phyloP scores from a whole-genome alignment of 2,329 filamentous ascomycete genomes.

The Chaetomiaceae sp. region DNA sequence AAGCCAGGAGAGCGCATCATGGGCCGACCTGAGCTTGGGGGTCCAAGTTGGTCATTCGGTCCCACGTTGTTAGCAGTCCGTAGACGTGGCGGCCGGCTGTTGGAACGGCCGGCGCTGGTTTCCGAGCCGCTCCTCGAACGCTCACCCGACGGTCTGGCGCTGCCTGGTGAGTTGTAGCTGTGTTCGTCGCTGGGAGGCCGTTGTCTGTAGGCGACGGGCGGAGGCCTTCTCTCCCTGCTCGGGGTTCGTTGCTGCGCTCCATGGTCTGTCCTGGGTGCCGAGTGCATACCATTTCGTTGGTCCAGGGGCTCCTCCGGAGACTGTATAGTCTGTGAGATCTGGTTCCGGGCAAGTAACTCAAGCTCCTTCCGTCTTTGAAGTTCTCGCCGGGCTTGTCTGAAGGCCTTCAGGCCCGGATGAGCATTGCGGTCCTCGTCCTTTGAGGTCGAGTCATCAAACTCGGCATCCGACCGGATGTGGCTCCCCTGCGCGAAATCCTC shows the following conservation, averaged over 20 bases:
- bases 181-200: conserved; percentile 42
- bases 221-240: conserved; percentile 42
- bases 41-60: conserved; percentile 33
- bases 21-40: conserved; percentile 28
- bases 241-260: conserved; percentile 32
- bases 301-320: conserved; percentile 20
- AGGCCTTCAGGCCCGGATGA: conserved; percentile 51
- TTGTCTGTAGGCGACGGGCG: conserved; percentile 41
- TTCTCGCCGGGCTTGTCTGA: conserved; percentile 53
- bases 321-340: conserved; percentile 22
- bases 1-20: conserved; percentile 43
- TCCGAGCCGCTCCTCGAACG: conserved; percentile 54
- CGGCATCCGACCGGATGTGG: conserved; percentile 13
- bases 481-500: conserved; percentile 3
- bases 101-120: conserved; percentile 41
- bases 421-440: conserved; percentile 35
- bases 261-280: conserved; percentile 15
- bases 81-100: conserved; percentile 37
- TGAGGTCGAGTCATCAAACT: conserved; percentile 14
- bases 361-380: conserved; percentile 52
- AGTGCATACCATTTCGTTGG: conserved; percentile 10
- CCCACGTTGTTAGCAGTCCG: conserved; percentile 33
- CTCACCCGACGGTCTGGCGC: conserved; percentile 35
- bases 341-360: conserved; percentile 43
- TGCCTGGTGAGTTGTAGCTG: conserved; percentile 28